These are phyloP conservation scores for Fusarium sterilihyphosum DNA, from an alignment of 2,329 filamentous ascomycete genomes.

Conservation along the genomic window DNA sequence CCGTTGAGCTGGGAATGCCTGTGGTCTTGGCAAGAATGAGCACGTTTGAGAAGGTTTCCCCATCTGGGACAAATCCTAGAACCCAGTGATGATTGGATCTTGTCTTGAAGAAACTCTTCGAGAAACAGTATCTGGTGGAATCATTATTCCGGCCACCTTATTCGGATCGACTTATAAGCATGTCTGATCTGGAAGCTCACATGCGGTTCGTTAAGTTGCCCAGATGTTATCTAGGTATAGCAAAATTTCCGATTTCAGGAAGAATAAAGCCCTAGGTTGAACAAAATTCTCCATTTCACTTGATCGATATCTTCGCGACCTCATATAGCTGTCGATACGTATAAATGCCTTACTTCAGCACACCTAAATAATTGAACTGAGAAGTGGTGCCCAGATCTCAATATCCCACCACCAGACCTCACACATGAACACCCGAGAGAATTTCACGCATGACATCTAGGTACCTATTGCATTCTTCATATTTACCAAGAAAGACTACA, in stretches of 20 bases:
- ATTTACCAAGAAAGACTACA: neutral
- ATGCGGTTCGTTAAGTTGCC: neutral
- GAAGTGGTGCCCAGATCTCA: no score
- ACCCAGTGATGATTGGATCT: neutral
- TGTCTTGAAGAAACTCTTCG: neutral
- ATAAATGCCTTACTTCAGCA: fast-evolving
- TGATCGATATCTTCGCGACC: fast-evolving
- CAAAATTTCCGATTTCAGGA: neutral
- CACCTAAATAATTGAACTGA: no score
- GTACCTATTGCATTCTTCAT: neutral
- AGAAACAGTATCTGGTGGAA: neutral
- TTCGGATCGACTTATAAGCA: neutral
- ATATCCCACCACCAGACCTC: neutral
- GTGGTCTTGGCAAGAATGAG: slow-evolving; percentile 7
- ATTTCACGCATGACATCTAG: neutral
- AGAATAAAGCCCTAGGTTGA: no score
- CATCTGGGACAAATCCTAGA: neutral
- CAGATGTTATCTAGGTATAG: neutral
- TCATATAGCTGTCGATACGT: no score
- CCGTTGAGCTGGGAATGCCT: neutral
- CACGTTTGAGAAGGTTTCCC: slow-evolving; percentile 22
- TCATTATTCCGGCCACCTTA: no score
- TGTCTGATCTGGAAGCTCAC: neutral
- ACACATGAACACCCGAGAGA: no score
- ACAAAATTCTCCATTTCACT: neutral